Conservation (phyloP, 352 stramenopile species). For the Blastocystis sp. region DNA sequence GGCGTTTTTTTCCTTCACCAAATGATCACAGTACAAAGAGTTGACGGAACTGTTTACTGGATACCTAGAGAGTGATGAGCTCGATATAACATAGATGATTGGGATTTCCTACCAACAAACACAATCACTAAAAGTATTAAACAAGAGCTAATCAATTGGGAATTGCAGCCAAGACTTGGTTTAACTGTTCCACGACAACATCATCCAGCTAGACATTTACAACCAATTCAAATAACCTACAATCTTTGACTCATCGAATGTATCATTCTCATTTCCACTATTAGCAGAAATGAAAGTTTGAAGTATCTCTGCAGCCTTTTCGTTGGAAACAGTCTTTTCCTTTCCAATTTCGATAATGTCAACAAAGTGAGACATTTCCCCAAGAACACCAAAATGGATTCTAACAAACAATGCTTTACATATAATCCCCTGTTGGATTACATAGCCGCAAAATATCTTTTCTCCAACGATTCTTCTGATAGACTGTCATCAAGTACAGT, state of each 20-base stretch:
- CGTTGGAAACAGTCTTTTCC: slow-evolving; percentile 28
- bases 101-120: not conserved
- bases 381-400: not conserved
- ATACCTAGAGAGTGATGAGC: too few relatives aligned
- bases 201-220: slow-evolving; percentile 24
- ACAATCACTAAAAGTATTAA: slow-evolving; percentile 2
- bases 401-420: not conserved
- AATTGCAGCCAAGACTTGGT: slow-evolving; percentile 27
- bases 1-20: slow-evolving; percentile 33
- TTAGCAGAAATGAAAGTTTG: slow-evolving; percentile 28
- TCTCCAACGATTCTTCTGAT: too few relatives aligned
- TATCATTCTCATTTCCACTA: slow-evolving; percentile 61
- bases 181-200: slow-evolving; percentile 35
- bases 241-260: slow-evolving; percentile 39
- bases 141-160: not conserved
- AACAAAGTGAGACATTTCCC: slow-evolving; percentile 13
- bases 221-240: not conserved
- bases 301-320: not conserved
- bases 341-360: slow-evolving; percentile 48
- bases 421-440: too few relatives aligned
- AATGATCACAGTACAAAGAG: too few relatives aligned
- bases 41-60: too few relatives aligned
- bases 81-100: too few relatives aligned
- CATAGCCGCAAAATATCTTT: too few relatives aligned
- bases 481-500: too few relatives aligned